phyloP scores from a whole-genome alignment of 768 basidiomycete species.

The Cantharellus cinnabarinus region DNA sequence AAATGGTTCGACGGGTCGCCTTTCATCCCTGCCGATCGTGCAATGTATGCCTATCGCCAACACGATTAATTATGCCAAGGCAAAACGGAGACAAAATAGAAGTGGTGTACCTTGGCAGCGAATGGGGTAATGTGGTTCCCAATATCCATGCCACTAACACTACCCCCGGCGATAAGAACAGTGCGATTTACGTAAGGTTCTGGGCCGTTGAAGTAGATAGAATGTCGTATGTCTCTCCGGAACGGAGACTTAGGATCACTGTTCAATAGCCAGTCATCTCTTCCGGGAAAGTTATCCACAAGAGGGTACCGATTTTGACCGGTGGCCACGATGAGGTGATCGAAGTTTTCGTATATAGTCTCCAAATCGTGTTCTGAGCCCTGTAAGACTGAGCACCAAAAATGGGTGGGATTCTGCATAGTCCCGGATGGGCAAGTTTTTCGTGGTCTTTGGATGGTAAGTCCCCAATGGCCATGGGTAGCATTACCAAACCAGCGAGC shows the following conservation, averaged over 20 bases:
- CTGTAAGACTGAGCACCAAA: not conserved
- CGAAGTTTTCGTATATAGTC: constrained; percentile 14
- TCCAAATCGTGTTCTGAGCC: too few species aligned
- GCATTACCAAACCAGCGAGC: constrained; percentile 26
- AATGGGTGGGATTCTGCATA: not conserved
- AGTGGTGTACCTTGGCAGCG: too few species aligned
- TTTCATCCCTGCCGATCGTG: too few species aligned
- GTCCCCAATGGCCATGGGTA: constrained; percentile 24
- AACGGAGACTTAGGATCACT: constrained; percentile 7
- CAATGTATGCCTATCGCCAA: too few species aligned
- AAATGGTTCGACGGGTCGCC: too few species aligned
- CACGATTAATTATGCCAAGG: too few species aligned
- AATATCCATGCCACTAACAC: constrained; percentile 28
- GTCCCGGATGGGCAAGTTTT: not conserved
- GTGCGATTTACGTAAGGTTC: constrained; percentile 22
- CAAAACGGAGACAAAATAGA: too few species aligned
- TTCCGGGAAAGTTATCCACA: constrained; percentile 26
- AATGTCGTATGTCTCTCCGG: constrained; percentile 27
- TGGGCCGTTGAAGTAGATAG: constrained; percentile 32
- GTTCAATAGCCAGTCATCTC: constrained; percentile 28
- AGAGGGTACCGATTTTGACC: constrained; percentile 36
- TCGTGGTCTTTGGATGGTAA: constrained; percentile 16
- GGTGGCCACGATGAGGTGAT: constrained; percentile 36
- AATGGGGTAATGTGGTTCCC: constrained; percentile 22
- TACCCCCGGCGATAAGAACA: constrained; percentile 31